A percentile compares a stretch with the other conserved stretches of the same genome.
These are phyloP conservation scores for Oryza brachyantha DNA, from an alignment of 176 grass and related monocot species.

Conservation along the genomic window DNA sequence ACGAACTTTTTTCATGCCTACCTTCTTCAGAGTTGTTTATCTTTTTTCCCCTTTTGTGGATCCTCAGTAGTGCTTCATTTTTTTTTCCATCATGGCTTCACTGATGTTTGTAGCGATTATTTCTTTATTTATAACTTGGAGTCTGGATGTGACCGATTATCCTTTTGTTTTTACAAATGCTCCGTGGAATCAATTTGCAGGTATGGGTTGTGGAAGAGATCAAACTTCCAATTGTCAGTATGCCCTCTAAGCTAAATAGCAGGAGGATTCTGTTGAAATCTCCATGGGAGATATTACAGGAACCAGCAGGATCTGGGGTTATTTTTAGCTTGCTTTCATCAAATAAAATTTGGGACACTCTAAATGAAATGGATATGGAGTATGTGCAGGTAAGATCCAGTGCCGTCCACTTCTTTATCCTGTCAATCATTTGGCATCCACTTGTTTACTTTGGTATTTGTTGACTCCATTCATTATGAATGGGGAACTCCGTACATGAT, in stretches of 20 bases:
- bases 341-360: slow-evolving; percentile 60
- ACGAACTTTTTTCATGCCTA: not conserved
- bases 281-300: slow-evolving; percentile 71
- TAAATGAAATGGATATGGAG: slow-evolving; percentile 67
- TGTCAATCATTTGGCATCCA: not conserved
- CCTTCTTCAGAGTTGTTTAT: not conserved
- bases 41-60: not conserved
- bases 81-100: not conserved
- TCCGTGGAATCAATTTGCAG: slow-evolving; percentile 33
- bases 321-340: slow-evolving; percentile 63
- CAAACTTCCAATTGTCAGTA: slow-evolving; percentile 67
- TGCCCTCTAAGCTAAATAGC: slow-evolving; percentile 29
- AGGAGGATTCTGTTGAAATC: slow-evolving; percentile 74
- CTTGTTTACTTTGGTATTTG: not conserved
- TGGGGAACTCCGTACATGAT: not conserved
- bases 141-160: not conserved
- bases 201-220: slow-evolving; percentile 78
- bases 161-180: not conserved
- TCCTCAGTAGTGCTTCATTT: not conserved
- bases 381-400: slow-evolving; percentile 67
- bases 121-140: not conserved
- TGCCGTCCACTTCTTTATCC: not conserved
- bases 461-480: not conserved
- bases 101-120: not conserved
- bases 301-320: slow-evolving; percentile 60